These are phyloP conservation scores for Annona cherimola DNA, from an alignment of 164 flowering plant species.

Conservation along the genomic window DNA sequence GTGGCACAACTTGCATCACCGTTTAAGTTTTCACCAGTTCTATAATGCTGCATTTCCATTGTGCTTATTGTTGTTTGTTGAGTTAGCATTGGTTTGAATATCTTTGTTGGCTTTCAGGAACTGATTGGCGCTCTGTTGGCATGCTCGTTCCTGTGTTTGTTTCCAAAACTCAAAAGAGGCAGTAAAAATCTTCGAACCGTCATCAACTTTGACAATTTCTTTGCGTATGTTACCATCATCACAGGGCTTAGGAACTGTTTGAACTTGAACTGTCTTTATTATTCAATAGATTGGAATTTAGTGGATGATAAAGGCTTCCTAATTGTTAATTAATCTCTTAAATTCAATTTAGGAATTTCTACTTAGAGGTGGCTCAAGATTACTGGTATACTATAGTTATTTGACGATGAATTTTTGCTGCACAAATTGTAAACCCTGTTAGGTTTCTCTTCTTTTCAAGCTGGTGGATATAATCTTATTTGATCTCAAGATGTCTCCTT, in stretches of 20 bases:
- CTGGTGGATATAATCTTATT: neutral
- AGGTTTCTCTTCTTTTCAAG: slow-evolving; percentile 38
- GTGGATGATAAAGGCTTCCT: neutral
- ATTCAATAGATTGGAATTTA: neutral
- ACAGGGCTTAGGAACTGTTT: neutral
- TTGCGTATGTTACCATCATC: slow-evolving; percentile 56
- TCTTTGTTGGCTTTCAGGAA: slow-evolving; percentile 50
- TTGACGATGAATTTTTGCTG: neutral
- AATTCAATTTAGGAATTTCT: neutral
- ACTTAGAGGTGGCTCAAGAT: neutral
- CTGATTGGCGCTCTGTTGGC: slow-evolving; percentile 76
- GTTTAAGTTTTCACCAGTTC: no score
- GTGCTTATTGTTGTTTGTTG: neutral
- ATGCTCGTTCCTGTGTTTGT: slow-evolving; percentile 87
- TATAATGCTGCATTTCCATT: no score
- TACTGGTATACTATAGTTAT: neutral
- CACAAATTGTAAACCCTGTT: neutral
- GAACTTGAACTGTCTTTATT: neutral
- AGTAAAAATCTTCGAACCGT: slow-evolving; percentile 59
- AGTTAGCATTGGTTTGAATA: neutral
- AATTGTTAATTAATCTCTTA: neutral
- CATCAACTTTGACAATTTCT: slow-evolving; percentile 84
- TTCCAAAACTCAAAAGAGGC: slow-evolving; percentile 55
- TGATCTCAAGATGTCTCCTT: neutral
- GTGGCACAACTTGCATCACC: no score